Conservation (phyloP, 257 asterid genomes). For the Capsicum baccatum region DNA sequence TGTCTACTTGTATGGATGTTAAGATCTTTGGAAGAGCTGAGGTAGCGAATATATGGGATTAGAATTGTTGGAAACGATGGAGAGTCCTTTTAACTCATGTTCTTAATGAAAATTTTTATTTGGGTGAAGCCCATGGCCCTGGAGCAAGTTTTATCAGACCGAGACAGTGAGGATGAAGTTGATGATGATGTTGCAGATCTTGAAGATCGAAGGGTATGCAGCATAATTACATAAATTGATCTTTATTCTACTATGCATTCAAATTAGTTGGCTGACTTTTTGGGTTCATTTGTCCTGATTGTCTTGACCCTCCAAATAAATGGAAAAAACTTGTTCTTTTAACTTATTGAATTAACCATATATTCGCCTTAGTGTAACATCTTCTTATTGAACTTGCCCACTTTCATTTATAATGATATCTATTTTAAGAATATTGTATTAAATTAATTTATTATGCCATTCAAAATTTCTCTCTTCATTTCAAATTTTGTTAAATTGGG, state of each 20-base stretch:
- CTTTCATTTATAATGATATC: background rate
- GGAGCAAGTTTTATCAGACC: conserved; percentile 96
- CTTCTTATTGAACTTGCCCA: background rate
- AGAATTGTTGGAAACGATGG: background rate
- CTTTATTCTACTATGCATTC: background rate
- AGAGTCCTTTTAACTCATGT: conserved; percentile 15
- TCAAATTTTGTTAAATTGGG: conserved; percentile 8
- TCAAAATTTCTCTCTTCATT: background rate
- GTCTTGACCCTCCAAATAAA: conserved; percentile 8
- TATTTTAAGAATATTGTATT: background rate
- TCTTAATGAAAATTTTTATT: background rate
- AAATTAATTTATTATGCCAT: conserved; percentile 17
- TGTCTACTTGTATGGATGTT: conserved; percentile 20
- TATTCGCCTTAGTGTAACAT: background rate
- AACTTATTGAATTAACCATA: background rate
- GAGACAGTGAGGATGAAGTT: conserved; percentile 98
- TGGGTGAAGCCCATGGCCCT: conserved; percentile 82
- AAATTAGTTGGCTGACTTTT: background rate
- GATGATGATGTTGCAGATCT: conserved; percentile 99
- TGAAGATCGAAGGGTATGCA: conserved; percentile 93
- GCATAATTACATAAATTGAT: background rate
- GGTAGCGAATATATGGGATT: background rate
- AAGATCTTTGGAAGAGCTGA: conserved; percentile 1
- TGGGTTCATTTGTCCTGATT: conserved; percentile 13
- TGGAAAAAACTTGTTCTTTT: background rate